Percentiles rank a stretch among this genome's conserved stretches.
These are phyloP conservation scores for Trifolium repens DNA, from an alignment of 306 rosid species.

Conservation along the genomic window DNA sequence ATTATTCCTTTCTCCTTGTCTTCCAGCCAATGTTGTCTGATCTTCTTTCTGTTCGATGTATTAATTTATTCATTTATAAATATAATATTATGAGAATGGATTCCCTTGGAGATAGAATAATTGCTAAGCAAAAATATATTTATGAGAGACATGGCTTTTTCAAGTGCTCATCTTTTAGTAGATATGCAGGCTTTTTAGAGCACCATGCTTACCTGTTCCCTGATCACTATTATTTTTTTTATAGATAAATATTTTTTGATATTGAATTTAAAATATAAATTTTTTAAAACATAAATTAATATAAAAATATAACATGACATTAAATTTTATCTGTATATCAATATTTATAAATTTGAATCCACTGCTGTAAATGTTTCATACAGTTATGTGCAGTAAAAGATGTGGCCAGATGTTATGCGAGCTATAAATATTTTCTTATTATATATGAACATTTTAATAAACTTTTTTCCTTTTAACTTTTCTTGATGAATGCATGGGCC, in stretches of 20 bases:
- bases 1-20: conserved; percentile 45
- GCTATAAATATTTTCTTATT: too few relatives aligned
- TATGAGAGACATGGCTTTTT: conserved; percentile 49
- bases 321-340: too few relatives aligned
- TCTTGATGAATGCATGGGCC: conserved; percentile 45
- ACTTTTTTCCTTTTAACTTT: conserved; percentile 41
- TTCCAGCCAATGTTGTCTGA: conserved; percentile 26
- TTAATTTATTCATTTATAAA: background rate
- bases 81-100: background rate
- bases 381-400: too few relatives aligned
- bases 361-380: too few relatives aligned
- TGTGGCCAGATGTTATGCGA: too few relatives aligned
- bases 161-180: conserved; percentile 62
- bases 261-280: too few relatives aligned
- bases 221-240: conserved; percentile 39
- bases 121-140: background rate
- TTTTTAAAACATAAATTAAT: too few relatives aligned
- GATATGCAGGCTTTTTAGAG: conserved; percentile 69
- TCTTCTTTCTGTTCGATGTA: conserved; percentile 18
- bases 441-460: conserved; percentile 30
- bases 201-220: conserved; percentile 76
- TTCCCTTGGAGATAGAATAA: conserved; percentile 44
- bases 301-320: too few relatives aligned
- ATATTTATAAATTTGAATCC: too few relatives aligned
- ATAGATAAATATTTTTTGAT: background rate